These are phyloP conservation scores for Penicillium waksmanii DNA, from an alignment of 495 filamentous ascomycete genomes.

Conservation along the genomic window DNA sequence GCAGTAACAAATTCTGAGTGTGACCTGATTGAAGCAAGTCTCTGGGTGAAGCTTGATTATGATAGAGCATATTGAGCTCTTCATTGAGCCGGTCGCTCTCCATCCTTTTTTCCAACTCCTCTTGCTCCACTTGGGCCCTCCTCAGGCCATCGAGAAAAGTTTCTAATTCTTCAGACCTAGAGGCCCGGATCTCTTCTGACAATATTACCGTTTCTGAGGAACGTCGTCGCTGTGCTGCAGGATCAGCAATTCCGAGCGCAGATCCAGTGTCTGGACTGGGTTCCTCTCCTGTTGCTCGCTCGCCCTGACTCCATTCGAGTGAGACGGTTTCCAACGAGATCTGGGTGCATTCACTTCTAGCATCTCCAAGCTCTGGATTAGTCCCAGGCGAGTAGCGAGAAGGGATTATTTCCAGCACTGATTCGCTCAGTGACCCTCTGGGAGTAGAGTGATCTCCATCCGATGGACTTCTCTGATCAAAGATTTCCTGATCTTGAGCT, in stretches of 20 bases:
- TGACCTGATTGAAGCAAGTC: no score
- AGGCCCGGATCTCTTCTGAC: not conserved
- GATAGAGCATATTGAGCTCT: not conserved
- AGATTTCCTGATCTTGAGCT: not conserved
- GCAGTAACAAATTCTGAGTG: no score
- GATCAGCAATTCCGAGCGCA: not conserved
- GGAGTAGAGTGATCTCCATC: not conserved
- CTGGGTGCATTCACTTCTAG: constrained; percentile 7
- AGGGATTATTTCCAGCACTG: not conserved
- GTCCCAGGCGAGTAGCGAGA: not conserved
- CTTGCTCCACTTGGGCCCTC: no score
- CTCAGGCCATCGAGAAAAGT: no score
- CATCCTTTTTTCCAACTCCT: no score
- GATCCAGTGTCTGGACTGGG: constrained; percentile 5
- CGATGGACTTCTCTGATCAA: not conserved
- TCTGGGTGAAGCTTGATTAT: not conserved
- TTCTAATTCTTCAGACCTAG: constrained; percentile 4
- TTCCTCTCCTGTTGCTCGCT: constrained; percentile 3
- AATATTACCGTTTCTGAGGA: not conserved
- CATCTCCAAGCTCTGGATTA: constrained; percentile 3
- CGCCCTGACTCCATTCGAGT: constrained; percentile 4
- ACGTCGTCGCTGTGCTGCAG: constrained; percentile 3
- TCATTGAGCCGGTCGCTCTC: no score
- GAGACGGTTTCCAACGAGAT: constrained; percentile 4
- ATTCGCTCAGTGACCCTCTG: not conserved